These are phyloP conservation scores for Diaporthe sp. DNA, from an alignment of 2,329 filamentous ascomycete species.

Conservation along the genomic window DNA sequence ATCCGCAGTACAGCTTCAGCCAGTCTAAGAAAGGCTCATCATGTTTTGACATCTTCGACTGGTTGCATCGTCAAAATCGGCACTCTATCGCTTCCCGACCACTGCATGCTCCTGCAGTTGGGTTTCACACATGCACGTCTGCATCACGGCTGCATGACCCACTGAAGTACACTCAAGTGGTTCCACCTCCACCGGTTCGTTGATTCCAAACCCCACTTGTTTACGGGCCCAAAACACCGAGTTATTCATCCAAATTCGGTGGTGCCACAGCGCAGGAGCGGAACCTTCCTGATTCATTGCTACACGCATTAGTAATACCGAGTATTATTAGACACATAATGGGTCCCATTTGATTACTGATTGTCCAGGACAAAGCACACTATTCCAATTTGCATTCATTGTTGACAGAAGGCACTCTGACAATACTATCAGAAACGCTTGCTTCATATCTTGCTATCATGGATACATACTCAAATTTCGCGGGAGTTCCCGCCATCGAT, in stretches of 20 bases:
- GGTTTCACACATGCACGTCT: background rate
- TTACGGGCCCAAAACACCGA: background rate
- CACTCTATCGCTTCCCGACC: too few species aligned
- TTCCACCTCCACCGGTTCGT: background rate
- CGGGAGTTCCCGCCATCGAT: background rate
- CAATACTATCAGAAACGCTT: background rate
- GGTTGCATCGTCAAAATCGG: background rate
- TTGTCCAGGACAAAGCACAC: background rate
- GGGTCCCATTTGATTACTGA: background rate
- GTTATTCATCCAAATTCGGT: background rate
- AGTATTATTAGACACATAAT: background rate
- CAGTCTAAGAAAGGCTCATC: background rate
- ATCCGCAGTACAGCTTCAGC: background rate
- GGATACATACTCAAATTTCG: constrained; percentile 2
- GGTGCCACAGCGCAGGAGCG: background rate
- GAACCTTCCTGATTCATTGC: background rate
- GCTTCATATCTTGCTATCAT: background rate
- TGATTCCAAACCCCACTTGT: background rate
- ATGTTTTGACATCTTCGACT: background rate
- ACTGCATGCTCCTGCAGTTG: too few species aligned
- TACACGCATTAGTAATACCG: background rate
- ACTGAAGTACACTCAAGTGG: background rate
- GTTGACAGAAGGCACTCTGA: background rate
- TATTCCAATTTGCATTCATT: background rate
- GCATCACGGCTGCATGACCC: background rate